Evolutionary conservation across 2,329 filamentous ascomycete species (phyloP).

Genomic region (Calonectria montana): DNA sequence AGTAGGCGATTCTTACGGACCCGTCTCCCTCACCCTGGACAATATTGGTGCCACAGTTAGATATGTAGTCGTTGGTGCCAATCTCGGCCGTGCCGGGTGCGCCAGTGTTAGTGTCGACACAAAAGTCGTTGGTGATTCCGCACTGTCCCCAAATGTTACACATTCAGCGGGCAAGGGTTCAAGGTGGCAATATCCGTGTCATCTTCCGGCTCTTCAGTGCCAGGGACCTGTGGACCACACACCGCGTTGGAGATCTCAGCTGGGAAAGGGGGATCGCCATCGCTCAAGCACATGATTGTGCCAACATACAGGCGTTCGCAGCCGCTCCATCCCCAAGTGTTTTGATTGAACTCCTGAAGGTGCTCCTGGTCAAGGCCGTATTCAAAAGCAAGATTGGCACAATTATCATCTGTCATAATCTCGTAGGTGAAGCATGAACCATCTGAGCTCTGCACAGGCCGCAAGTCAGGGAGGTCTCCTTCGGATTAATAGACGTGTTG

Average conservation of each 20-base stretch:
- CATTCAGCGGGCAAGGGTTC: constrained; percentile 57
- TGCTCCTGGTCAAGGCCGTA: not conserved
- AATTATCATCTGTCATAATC: not conserved
- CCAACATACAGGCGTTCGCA: constrained; percentile 38
- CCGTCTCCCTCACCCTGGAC: constrained; percentile 13
- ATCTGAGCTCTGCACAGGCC: not conserved
- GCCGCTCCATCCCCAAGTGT: constrained; percentile 50
- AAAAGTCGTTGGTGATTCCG: constrained; percentile 55
- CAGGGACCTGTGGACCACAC: constrained; percentile 58
- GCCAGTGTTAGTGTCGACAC: constrained; percentile 36
- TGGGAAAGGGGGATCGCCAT: constrained; percentile 40
- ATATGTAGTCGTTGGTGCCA: constrained; percentile 43
- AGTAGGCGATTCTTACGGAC: not conserved
- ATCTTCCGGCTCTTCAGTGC: constrained; percentile 47
- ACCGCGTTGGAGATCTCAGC: constrained; percentile 36
- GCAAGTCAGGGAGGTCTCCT: not conserved
- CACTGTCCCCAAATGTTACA: constrained; percentile 55
- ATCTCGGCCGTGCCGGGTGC: not conserved
- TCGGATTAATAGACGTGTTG: not conserved
- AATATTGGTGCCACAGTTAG: constrained; percentile 52
- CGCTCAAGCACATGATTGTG: constrained; percentile 46
- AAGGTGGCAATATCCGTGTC: constrained; percentile 46
- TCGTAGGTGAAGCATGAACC: not conserved
- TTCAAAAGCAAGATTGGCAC: not conserved
- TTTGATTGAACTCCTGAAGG: constrained; percentile 44